Conservation (phyloP, 2,329 filamentous ascomycete genomes). For the Chaetomiaceae sp. region DNA sequence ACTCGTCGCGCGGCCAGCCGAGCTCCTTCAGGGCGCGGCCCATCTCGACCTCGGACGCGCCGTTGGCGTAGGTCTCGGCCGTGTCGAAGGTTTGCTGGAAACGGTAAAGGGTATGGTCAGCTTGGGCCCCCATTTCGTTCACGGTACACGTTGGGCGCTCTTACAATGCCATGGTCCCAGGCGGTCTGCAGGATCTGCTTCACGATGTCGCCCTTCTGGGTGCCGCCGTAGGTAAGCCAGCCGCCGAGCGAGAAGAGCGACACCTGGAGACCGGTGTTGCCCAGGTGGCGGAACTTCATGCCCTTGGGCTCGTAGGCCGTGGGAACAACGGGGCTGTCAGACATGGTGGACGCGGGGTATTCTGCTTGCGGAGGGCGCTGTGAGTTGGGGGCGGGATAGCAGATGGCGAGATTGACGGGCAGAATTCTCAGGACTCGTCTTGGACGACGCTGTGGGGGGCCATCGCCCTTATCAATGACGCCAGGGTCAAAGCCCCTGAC, state of each 20-base stretch:
- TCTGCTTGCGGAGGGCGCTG: not conserved
- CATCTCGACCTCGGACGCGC: conserved; percentile 45
- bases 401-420: too few relatives aligned
- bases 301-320: conserved; percentile 29
- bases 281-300: conserved; percentile 69
- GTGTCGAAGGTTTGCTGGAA: conserved; percentile 45
- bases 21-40: conserved; percentile 47
- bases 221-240: conserved; percentile 68
- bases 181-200: conserved; percentile 42
- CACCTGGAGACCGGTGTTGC: conserved; percentile 66
- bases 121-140: too few relatives aligned
- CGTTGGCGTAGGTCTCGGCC: conserved; percentile 44
- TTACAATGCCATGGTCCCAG: conserved; percentile 44
- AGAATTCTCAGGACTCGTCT: too few relatives aligned
- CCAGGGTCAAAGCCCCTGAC: too few relatives aligned
- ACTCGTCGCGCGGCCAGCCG: conserved; percentile 47
- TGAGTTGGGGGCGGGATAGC: too few relatives aligned
- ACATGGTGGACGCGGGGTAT: conserved; percentile 17
- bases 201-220: conserved; percentile 33
- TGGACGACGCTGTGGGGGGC: too few relatives aligned
- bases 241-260: conserved; percentile 66
- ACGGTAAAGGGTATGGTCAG: not conserved
- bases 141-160: not conserved
- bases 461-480: too few relatives aligned
- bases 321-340: conserved; percentile 15